These are phyloP conservation scores for Pestalotiopsis sp. DNA, from an alignment of 2,329 filamentous ascomycete genomes.

Conservation along the genomic window DNA sequence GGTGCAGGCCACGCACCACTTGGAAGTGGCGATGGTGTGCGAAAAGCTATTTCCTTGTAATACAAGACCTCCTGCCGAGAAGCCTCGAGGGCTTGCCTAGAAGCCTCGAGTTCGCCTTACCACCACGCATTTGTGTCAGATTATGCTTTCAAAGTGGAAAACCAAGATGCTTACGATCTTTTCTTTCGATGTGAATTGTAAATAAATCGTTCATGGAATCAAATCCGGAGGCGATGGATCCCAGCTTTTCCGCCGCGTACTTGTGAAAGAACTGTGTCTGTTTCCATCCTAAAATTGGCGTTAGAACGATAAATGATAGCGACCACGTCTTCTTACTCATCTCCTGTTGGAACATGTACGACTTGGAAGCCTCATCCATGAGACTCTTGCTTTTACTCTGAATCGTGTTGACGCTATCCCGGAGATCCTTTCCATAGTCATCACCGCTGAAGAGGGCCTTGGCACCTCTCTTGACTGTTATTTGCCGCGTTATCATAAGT, in stretches of 20 bases:
- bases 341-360: conserved; percentile 11
- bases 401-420: conserved; percentile 9
- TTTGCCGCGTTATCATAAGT: background rate
- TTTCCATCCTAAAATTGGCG: background rate
- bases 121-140: no score
- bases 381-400: conserved; percentile 13
- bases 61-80: conserved; percentile 3
- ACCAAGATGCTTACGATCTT: background rate
- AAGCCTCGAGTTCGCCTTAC: background rate
- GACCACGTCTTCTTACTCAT: background rate
- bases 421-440: conserved; percentile 12
- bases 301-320: background rate
- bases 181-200: background rate
- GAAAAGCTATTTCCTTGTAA: no score
- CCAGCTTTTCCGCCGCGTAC: background rate
- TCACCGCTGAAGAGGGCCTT: background rate
- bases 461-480: background rate
- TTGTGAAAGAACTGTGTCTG: background rate
- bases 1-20: no score
- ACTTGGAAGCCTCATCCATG: conserved; percentile 12
- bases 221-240: background rate
- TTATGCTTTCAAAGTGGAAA: no score
- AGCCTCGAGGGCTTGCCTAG: background rate
- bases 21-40: no score
- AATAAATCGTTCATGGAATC: background rate